A percentile compares a stretch with the other conserved stretches of the same genome.
Evolutionary conservation across 1,139 yeast species (phyloP).

Genomic region (Kodamaea derodonti): DNA sequence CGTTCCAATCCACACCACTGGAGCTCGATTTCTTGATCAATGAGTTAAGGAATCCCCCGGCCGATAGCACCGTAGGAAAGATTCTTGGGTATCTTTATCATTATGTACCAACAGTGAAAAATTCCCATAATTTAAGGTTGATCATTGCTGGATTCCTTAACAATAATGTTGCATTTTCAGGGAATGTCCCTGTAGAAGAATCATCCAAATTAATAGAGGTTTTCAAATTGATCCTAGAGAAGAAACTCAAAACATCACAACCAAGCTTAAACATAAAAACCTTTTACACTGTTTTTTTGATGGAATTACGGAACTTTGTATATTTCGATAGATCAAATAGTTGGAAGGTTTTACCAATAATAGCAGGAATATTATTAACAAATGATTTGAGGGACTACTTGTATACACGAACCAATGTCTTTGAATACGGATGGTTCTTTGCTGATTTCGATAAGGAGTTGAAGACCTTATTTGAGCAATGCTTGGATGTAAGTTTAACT

Average conservation of each 20-base stretch:
- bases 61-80: conserved; percentile 29
- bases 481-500: conserved; percentile 25
- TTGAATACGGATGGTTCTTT: conserved; percentile 34
- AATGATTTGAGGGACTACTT: conserved; percentile 34
- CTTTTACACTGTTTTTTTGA: conserved; percentile 45
- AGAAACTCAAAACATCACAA: conserved; percentile 54
- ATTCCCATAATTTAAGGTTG: conserved; percentile 51
- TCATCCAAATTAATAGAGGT: conserved; percentile 45
- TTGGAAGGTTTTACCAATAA: conserved; percentile 57
- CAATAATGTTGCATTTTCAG: conserved; percentile 44
- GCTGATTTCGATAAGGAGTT: conserved; percentile 28
- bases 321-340: conserved; percentile 26
- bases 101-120: conserved; percentile 60
- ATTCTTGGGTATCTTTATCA: conserved; percentile 53
- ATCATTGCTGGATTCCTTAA: conserved; percentile 48
- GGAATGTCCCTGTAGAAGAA: conserved; percentile 30
- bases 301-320: conserved; percentile 34
- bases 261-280: conserved; percentile 55
- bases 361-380: conserved; percentile 52
- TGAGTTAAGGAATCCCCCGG: conserved; percentile 39
- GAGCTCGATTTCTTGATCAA: conserved; percentile 48
- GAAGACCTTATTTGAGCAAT: conserved; percentile 19
- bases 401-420: conserved; percentile 19
- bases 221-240: conserved; percentile 44
- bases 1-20: conserved; percentile 23